These are phyloP conservation scores for Xylariaceae sp. DNA, from an alignment of 2,329 filamentous ascomycete genomes.

Conservation along the genomic window DNA sequence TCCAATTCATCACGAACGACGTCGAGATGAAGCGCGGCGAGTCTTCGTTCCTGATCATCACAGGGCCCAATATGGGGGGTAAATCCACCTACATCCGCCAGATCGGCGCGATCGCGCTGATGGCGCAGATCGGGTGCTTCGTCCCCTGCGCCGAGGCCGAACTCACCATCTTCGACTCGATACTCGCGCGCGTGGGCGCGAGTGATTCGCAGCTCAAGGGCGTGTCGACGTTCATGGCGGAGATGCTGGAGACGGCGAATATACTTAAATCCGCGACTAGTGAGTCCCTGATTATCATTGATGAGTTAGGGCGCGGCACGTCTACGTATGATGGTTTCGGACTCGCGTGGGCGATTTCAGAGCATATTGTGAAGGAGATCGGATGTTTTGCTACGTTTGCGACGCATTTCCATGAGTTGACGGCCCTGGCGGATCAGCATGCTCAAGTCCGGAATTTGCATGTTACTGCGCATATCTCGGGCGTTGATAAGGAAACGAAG, in stretches of 20 bases:
- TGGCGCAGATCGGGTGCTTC: constrained; percentile 96
- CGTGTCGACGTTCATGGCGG: constrained; percentile 98
- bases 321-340: constrained; percentile 98
- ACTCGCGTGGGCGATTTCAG: constrained; percentile 97
- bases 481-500: constrained; percentile 42
- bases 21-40: constrained; percentile 71
- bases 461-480: constrained; percentile 85
- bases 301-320: constrained; percentile 92
- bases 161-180: constrained; percentile 92
- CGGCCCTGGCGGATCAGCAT: constrained; percentile 79
- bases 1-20: constrained; percentile 98
- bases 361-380: constrained; percentile 94
- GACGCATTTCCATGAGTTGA: constrained; percentile 97
- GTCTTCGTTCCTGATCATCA: constrained; percentile 93
- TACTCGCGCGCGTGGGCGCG: constrained; percentile 90
- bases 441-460: constrained; percentile 89
- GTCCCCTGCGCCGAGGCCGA: constrained; percentile 89
- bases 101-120: constrained; percentile 91
- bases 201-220: constrained; percentile 96
- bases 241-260: constrained; percentile 98
- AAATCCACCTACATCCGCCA: constrained; percentile 98
- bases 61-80: constrained; percentile 97
- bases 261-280: constrained; percentile 95
- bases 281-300: constrained; percentile 96
- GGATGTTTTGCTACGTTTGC: constrained; percentile 92